Evolutionary conservation across 768 basidiomycete genomes (phyloP).

Genomic region (Mycena albidolilacea): DNA sequence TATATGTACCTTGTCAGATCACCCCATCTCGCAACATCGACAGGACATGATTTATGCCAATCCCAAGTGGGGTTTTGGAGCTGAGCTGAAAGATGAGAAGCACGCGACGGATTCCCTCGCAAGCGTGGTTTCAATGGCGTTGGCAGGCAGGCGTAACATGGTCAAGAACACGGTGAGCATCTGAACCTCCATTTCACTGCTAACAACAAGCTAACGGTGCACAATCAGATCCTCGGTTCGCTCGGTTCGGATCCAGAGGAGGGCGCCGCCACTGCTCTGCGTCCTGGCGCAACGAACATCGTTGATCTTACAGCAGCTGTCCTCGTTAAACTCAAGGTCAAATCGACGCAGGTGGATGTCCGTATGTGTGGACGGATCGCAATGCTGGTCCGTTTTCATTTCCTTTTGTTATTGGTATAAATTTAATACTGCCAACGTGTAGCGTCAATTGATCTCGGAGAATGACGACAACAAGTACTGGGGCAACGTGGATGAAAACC

Average conservation of each 20-base stretch:
- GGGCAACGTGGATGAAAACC: neutral
- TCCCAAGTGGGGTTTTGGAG: neutral
- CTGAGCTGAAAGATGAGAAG: neutral
- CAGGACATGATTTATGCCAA: neutral
- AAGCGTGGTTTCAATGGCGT: neutral
- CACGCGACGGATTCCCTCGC: neutral
- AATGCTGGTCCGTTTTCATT: neutral
- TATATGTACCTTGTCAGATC: neutral
- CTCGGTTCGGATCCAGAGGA: neutral
- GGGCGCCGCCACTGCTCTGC: neutral
- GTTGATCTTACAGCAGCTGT: neutral
- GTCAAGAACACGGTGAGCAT: neutral
- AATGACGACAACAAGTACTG: constrained; percentile 5
- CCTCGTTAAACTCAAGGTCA: neutral
- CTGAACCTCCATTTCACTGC: neutral
- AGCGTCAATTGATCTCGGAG: neutral
- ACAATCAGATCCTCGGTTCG: neutral
- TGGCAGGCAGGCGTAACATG: neutral
- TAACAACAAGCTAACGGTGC: too few species aligned
- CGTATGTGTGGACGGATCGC: neutral
- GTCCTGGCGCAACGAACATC: constrained; percentile 4
- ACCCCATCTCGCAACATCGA: neutral
- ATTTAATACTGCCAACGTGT: neutral
- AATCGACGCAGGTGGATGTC: neutral
- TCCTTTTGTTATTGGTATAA: neutral